phyloP scores from a whole-genome alignment of 768 basidiomycete species.

The Chiua virens region DNA sequence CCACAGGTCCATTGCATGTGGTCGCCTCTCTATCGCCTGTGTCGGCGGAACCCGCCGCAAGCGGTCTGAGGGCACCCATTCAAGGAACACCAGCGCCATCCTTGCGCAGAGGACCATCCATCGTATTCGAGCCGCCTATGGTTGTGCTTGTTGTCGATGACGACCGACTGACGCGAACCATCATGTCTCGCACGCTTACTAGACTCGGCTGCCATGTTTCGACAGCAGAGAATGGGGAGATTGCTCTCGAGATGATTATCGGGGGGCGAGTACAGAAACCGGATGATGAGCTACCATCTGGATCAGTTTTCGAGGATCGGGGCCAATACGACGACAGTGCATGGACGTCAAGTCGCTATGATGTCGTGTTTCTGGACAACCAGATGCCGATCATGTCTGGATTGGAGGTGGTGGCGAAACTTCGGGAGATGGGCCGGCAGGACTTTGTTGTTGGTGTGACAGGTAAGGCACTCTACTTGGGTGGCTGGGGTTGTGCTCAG shows the following conservation, averaged over 20 bases:
- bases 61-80: conserved; percentile 11
- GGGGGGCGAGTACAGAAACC: conserved; percentile 29
- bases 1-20: background rate
- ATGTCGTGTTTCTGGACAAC: conserved; percentile 62
- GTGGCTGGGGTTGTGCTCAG: conserved; percentile 5
- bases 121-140: conserved; percentile 49
- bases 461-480: conserved; percentile 37
- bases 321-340: background rate
- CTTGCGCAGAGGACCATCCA: conserved; percentile 7
- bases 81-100: conserved; percentile 10
- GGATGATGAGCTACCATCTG: background rate
- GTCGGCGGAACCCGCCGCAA: conserved; percentile 7
- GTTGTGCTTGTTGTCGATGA: conserved; percentile 82
- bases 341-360: conserved; percentile 28
- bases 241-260: conserved; percentile 72
- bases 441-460: conserved; percentile 87
- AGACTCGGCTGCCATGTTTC: conserved; percentile 77
- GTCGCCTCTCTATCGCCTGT: background rate
- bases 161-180: conserved; percentile 72
- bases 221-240: conserved; percentile 81
- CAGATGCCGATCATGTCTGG: conserved; percentile 87
- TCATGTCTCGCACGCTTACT: conserved; percentile 80
- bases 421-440: conserved; percentile 61
- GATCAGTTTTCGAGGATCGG: background rate
- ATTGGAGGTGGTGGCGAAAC: conserved; percentile 59